Evolutionary conservation across 208 protist species (phyloP).

Genomic region (Acanthamoeba culbertsoni): DNA sequence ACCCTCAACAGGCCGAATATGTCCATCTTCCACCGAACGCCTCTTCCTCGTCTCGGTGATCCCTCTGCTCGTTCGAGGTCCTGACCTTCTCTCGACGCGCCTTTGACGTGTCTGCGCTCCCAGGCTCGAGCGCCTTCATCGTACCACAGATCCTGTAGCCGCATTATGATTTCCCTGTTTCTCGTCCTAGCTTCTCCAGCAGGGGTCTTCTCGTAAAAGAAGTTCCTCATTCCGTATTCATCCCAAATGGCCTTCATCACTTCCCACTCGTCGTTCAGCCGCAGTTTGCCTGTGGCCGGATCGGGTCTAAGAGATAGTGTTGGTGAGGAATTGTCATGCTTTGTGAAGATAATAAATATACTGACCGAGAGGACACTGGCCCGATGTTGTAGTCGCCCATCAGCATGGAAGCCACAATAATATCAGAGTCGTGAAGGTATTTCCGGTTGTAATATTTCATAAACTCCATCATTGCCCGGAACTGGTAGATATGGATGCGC

Average conservation of each 20-base stretch:
- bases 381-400: conserved; percentile 44
- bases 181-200: not conserved
- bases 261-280: not conserved
- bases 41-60: too few species aligned
- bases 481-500: conserved; percentile 35
- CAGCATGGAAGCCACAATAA: conserved; percentile 3
- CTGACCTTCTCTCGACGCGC: not conserved
- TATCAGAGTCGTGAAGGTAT: not conserved
- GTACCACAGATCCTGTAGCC: conserved; percentile 1
- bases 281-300: not conserved
- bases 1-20: not conserved
- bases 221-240: conserved; percentile 13
- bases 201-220: not conserved
- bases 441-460: conserved; percentile 33
- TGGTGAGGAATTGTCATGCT: not conserved
- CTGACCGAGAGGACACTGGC: not conserved
- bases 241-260: conserved; percentile 3
- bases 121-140: not conserved
- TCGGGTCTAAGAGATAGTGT: not conserved
- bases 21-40: not conserved
- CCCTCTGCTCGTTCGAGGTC: not conserved
- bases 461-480: conserved; percentile 22
- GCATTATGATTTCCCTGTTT: not conserved
- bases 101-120: not conserved
- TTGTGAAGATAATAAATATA: not conserved